Evolutionary conservation across 169 alveolate genomes (phyloP).

Genomic region (Pseudocohnilembus persalinus): DNA sequence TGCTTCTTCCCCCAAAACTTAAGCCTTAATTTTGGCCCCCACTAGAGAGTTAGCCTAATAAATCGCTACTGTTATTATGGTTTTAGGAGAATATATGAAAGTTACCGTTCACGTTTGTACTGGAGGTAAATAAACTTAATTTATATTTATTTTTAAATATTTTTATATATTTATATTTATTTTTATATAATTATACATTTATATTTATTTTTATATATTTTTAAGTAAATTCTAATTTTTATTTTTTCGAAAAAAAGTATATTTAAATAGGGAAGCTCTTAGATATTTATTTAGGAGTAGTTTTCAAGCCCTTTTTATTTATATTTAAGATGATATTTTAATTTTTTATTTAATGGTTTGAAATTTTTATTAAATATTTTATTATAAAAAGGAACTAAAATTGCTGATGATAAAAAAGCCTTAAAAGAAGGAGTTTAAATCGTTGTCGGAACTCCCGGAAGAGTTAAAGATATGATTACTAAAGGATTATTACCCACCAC

Average conservation of each 20-base stretch:
- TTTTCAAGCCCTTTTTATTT: too few species aligned
- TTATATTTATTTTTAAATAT: slow-evolving; percentile 88
- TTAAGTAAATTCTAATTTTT: too few species aligned
- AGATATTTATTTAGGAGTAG: too few species aligned
- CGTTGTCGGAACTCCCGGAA: slow-evolving; percentile 99
- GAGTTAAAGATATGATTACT: slow-evolving; percentile 97
- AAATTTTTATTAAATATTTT: too few species aligned
- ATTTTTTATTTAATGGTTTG: too few species aligned
- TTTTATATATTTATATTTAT: slow-evolving; percentile 97
- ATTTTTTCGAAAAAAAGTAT: too few species aligned
- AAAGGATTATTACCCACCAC: slow-evolving; percentile 90
- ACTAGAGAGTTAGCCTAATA: slow-evolving; percentile 99
- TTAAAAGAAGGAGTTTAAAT: slow-evolving; percentile 98
- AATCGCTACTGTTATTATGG: slow-evolving; percentile 90
- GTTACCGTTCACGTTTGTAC: slow-evolving; percentile 45
- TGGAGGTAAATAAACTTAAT: too few species aligned
- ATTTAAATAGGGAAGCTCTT: too few species aligned
- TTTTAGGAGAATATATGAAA: slow-evolving; percentile 77
- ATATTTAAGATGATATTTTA: too few species aligned
- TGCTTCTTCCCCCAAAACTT: slow-evolving; percentile 88
- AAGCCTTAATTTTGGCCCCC: slow-evolving; percentile 97
- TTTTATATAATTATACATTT: too few species aligned
- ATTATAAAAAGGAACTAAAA: too few species aligned
- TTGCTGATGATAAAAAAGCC: slow-evolving; percentile 95
- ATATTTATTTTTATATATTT: too few species aligned